Evolutionary conservation across 148 eudicot species (phyloP), one percentile per base, ranked within the genome.

Genomic region (Euryodendron excelsum): DNA sequence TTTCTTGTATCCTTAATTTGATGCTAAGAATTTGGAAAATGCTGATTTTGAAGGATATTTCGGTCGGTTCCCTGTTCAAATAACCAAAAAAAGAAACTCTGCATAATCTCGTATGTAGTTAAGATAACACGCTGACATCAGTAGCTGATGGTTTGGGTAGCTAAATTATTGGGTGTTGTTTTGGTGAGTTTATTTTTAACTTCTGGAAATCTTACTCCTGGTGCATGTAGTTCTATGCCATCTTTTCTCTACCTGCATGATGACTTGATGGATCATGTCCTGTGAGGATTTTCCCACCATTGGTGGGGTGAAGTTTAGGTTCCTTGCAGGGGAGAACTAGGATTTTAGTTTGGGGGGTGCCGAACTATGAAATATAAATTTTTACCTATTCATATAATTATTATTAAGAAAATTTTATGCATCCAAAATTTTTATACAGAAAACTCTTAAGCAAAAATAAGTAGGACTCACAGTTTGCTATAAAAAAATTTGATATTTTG

Each of bases 1-100:
- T 47, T 45, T 15, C 82, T 61, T 3, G 47, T 68, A 4, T 74
- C 12, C 79, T 78, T 53, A 78, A 83, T 80, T 78, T 39, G 69
- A 17, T 41, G 63, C 39, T 30, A 28, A 8, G 10, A 44, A 71
- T 73, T 72, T 9, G 6, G 23, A 45, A 39, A 53, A 17, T 44
- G 30, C 13, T 55, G 45, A 23, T 27, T 59, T 70, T 15, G 68
- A 58, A 48, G 31, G 27, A 28, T 61, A 20, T 36, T 27, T 31
- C n/a, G n/a, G 20, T 17, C 23, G 47, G 11, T 50, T 36, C 5
- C 41, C 50, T 39, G 11, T 58, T 66, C 34, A 31, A 23, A 20
- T 27, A 33, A 63, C 17, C 13, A 21, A 60, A 11, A 33, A 31
- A 31, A 6, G 12, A 63, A 41, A 41, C 45, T 41, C 13, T 60